Percentiles rank a stretch among this genome's conserved stretches.
Evolutionary conservation across 495 filamentous ascomycete genomes (phyloP).

Genomic region (Choiromyces venosus): DNA sequence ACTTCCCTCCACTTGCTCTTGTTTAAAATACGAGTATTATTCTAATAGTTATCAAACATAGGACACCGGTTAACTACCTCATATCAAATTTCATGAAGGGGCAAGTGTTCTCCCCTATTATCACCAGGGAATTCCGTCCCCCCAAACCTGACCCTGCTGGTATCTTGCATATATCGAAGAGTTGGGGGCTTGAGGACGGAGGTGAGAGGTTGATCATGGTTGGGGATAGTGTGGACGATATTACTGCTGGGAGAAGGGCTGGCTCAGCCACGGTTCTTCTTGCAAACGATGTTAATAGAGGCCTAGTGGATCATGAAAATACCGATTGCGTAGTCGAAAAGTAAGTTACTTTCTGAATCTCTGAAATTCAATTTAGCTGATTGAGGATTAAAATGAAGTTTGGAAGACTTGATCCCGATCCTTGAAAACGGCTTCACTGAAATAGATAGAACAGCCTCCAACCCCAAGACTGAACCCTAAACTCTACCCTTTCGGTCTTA

Average conservation of each 20-base stretch:
- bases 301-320: constrained; percentile 67
- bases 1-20: constrained; percentile 19
- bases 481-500: neutral
- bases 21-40: neutral
- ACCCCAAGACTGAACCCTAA: neutral
- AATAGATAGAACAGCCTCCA: constrained; percentile 14
- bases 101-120: constrained; percentile 68
- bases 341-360: constrained; percentile 28
- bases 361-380: constrained; percentile 10
- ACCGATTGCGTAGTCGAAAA: constrained; percentile 54
- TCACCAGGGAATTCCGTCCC: constrained; percentile 75
- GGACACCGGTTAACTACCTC: constrained; percentile 62
- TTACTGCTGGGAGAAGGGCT: constrained; percentile 77
- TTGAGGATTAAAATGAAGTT: constrained; percentile 51
- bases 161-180: constrained; percentile 71
- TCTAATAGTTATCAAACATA: constrained; percentile 30
- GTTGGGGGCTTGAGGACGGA: constrained; percentile 54
- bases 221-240: constrained; percentile 89
- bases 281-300: constrained; percentile 69
- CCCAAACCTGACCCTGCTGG: constrained; percentile 89
- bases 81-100: constrained; percentile 64
- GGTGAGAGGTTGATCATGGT: constrained; percentile 45
- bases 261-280: constrained; percentile 87
- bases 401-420: constrained; percentile 67
- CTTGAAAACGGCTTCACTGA: constrained; percentile 64